Evolutionary conservation across 768 basidiomycete species (phyloP).

Genomic region (Fomitopsis pulvina): DNA sequence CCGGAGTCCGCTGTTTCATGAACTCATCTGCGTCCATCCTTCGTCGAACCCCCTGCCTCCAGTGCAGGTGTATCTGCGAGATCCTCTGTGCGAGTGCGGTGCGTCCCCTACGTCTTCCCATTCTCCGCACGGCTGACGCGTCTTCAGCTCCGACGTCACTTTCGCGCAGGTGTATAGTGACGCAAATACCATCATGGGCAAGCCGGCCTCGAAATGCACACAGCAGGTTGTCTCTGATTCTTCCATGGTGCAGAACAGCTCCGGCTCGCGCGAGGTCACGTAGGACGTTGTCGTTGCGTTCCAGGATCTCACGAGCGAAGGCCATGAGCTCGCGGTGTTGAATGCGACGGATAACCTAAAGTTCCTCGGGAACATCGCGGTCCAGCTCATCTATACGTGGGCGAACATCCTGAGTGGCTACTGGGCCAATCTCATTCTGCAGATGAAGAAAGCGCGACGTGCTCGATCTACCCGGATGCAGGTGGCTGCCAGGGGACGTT

Average conservation of each 20-base stretch:
- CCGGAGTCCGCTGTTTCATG: too few relatives aligned
- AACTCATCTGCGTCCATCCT: conserved; percentile 58
- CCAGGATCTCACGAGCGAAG: conserved; percentile 80
- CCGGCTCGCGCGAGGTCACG: conserved; percentile 34
- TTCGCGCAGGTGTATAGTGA: conserved; percentile 70
- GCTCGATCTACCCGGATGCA: conserved; percentile 35
- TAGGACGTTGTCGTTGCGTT: conserved; percentile 63
- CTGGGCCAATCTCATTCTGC: conserved; percentile 76
- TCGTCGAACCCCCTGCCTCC: conserved; percentile 63
- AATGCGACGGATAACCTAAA: conserved; percentile 58
- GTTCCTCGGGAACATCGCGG: conserved; percentile 64
- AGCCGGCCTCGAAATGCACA: conserved; percentile 68
- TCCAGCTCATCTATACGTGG: conserved; percentile 66
- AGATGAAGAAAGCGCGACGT: conserved; percentile 69
- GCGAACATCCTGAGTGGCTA: conserved; percentile 73
- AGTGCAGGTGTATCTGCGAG: conserved; percentile 63
- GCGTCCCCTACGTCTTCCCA: conserved; percentile 20
- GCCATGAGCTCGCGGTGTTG: conserved; percentile 68
- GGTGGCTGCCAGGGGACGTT: conserved; percentile 72
- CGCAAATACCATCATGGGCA: conserved; percentile 85
- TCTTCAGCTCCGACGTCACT: conserved; percentile 66
- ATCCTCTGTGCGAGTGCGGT: conserved; percentile 81
- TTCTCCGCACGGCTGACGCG: background rate
- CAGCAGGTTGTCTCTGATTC: conserved; percentile 71
- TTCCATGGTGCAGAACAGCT: conserved; percentile 31